These are phyloP conservation scores for Wallacemonas sp. DNA, from an alignment of 208 protist species.

Conservation along the genomic window DNA sequence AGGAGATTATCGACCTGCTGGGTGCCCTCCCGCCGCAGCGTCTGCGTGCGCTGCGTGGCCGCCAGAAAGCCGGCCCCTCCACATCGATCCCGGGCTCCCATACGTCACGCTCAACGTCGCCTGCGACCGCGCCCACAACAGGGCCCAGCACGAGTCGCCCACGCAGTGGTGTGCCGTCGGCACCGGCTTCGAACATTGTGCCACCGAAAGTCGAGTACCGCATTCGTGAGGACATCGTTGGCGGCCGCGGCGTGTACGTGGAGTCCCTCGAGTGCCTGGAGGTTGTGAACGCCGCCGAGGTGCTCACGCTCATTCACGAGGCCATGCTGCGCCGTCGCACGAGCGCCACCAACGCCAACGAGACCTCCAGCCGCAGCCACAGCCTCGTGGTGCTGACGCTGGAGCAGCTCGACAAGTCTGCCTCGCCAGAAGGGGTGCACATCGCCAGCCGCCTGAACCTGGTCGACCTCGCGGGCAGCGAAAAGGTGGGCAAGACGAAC, in stretches of 20 bases:
- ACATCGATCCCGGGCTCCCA: background rate
- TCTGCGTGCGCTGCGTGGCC: background rate
- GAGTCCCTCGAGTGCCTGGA: slow-evolving; percentile 32
- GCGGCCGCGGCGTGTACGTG: slow-evolving; percentile 38
- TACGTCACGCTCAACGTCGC: background rate
- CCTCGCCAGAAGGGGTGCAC: slow-evolving; percentile 15
- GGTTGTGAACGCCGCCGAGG: slow-evolving; percentile 28
- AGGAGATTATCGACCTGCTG: slow-evolving; percentile 66
- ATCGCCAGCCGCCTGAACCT: slow-evolving; percentile 54
- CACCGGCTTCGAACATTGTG: no score
- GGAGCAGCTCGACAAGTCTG: slow-evolving; percentile 34
- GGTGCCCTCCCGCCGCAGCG: slow-evolving; percentile 2
- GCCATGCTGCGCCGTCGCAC: slow-evolving; percentile 34
- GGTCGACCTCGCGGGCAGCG: slow-evolving; percentile 87
- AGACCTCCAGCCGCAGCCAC: slow-evolving; percentile 72
- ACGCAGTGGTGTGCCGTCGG: background rate
- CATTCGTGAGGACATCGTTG: slow-evolving; percentile 42
- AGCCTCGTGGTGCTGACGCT: slow-evolving; percentile 49
- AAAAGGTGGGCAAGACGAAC: slow-evolving; percentile 64
- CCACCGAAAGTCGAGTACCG: slow-evolving; percentile 24
- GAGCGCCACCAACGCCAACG: slow-evolving; percentile 56
- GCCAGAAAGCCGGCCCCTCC: background rate
- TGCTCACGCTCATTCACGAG: slow-evolving; percentile 32
- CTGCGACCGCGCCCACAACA: background rate
- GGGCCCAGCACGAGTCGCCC: slow-evolving; percentile 1